Percentiles rank a stretch among this genome's conserved stretches.
These are phyloP conservation scores for Leccinum pallidistipes DNA, from an alignment of 1,284 basidiomycete species.

Conservation along the genomic window DNA sequence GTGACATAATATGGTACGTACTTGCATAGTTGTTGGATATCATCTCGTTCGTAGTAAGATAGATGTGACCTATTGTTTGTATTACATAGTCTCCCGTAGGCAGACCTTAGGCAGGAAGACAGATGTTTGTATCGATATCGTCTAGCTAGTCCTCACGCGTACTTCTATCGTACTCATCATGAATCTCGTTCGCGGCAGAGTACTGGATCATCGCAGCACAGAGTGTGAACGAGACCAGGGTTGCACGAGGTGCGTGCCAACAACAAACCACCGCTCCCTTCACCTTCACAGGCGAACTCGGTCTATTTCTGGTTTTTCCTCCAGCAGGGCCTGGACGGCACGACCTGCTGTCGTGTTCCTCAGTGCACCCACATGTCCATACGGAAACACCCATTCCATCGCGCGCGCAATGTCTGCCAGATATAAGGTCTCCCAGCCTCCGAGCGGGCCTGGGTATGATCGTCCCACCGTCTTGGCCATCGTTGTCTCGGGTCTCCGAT, in stretches of 20 bases:
- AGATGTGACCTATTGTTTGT: too few relatives aligned
- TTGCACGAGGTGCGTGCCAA: too few relatives aligned
- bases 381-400: conserved; percentile 23
- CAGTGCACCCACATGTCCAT: conserved; percentile 3
- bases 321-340: not conserved
- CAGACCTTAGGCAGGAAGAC: too few relatives aligned
- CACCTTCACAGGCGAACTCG: not conserved
- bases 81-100: too few relatives aligned
- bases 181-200: not conserved
- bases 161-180: not conserved
- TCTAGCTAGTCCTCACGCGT: conserved; percentile 25
- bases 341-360: not conserved
- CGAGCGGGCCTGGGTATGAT: not conserved
- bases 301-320: not conserved
- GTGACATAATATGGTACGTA: not conserved
- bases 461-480: not conserved
- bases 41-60: too few relatives aligned
- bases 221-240: too few relatives aligned
- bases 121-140: not conserved
- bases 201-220: too few relatives aligned
- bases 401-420: conserved; percentile 10
- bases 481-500: not conserved
- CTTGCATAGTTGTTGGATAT: too few relatives aligned
- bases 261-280: too few relatives aligned
- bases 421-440: conserved; percentile 5